phyloP scores from a whole-genome alignment of 495 filamentous ascomycete species.

The Xylaria acuta region DNA sequence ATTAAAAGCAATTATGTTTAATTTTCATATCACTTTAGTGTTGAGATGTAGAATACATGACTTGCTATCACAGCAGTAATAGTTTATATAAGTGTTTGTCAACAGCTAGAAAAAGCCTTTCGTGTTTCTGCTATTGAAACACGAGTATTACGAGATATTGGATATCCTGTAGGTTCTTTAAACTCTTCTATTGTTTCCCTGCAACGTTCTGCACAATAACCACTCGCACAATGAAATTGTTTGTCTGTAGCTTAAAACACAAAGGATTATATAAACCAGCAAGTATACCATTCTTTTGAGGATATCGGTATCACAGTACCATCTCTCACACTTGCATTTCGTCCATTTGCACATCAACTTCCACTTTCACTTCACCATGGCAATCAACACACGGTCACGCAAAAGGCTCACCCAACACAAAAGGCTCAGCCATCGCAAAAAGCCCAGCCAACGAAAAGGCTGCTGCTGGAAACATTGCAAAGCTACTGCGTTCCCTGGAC shows the following conservation, averaged over 20 bases:
- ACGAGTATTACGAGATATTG: too few species aligned
- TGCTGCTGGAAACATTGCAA: not conserved
- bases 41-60: not conserved
- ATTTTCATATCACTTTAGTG: not conserved
- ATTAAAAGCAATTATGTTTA: not conserved
- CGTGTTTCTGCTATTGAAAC: too few species aligned
- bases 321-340: not conserved
- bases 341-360: not conserved
- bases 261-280: not conserved
- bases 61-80: too few species aligned
- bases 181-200: not conserved
- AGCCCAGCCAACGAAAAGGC: not conserved
- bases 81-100: too few species aligned
- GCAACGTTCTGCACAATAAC: too few species aligned
- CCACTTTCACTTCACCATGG: not conserved
- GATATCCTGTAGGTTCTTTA: not conserved
- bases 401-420: not conserved
- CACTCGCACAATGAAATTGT: not conserved
- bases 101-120: too few species aligned
- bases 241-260: not conserved
- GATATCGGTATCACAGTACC: not conserved
- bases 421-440: not conserved
- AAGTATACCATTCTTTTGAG: not conserved
- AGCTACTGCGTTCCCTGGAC: not conserved
- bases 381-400: not conserved